Conservation (phyloP, 78 protist species). For the Polysphondylium violaceum region DNA sequence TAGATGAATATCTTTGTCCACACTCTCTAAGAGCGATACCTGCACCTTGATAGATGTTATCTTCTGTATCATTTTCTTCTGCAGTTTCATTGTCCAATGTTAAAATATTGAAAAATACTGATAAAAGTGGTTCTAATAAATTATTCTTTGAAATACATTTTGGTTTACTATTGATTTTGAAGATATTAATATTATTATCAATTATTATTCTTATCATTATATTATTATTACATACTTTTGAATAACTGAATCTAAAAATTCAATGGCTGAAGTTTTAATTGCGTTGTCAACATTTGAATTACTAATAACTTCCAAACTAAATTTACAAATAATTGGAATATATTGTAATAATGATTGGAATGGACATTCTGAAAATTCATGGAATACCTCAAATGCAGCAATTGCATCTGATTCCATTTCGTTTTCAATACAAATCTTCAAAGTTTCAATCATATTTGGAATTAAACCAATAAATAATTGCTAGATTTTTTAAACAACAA, state of each 20-base stretch:
- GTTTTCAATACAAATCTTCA: conserved; percentile 46
- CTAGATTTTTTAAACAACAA: no score
- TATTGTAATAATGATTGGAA: background rate
- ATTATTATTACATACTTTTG: conserved; percentile 8
- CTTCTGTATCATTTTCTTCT: conserved; percentile 44
- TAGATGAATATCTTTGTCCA: conserved; percentile 14
- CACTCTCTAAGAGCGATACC: conserved; percentile 42
- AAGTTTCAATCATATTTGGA: conserved; percentile 51
- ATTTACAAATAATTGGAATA: conserved; percentile 22
- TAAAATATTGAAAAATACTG: conserved; percentile 2
- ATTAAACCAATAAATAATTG: conserved; percentile 29
- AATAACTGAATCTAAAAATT: conserved; percentile 27
- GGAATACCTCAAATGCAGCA: conserved; percentile 71
- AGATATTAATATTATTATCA: background rate
- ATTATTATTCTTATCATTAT: background rate
- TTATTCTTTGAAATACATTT: conserved; percentile 8
- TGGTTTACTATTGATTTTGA: conserved; percentile 26
- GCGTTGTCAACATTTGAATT: conserved; percentile 26
- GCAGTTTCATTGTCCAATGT: conserved; percentile 1
- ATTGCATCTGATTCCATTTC: conserved; percentile 69
- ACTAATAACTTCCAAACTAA: conserved; percentile 11
- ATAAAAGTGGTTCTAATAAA: conserved; percentile 28
- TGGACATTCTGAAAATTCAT: conserved; percentile 77
- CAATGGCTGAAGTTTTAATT: conserved; percentile 48
- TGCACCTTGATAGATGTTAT: conserved; percentile 14